Conservation (phyloP, 495 filamentous ascomycete species). For the Tuber umbilicatum region DNA sequence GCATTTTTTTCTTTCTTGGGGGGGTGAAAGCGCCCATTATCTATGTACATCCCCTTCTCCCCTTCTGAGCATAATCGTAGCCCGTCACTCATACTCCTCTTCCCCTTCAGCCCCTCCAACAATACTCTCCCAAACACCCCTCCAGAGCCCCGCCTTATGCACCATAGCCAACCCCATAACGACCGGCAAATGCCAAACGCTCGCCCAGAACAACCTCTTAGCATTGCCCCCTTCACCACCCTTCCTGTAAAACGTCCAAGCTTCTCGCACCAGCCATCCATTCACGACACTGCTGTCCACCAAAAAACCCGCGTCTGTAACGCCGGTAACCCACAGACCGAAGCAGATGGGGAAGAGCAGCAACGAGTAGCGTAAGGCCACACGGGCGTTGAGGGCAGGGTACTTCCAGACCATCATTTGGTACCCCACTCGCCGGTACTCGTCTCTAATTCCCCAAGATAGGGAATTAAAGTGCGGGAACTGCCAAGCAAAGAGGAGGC, state of each 20-base stretch:
- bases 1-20: background rate
- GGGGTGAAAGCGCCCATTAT: background rate
- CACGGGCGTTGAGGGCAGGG: conserved; percentile 71
- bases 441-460: conserved; percentile 76
- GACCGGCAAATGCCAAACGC: conserved; percentile 91
- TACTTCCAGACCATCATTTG: conserved; percentile 88
- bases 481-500: conserved; percentile 87
- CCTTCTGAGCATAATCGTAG: background rate
- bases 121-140: conserved; percentile 60
- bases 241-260: conserved; percentile 71
- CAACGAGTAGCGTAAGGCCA: conserved; percentile 80
- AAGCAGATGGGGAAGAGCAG: conserved; percentile 81
- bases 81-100: conserved; percentile 45
- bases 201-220: conserved; percentile 88
- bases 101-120: conserved; percentile 45
- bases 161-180: conserved; percentile 84
- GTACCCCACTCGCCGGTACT: conserved; percentile 82
- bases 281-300: conserved; percentile 76
- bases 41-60: background rate
- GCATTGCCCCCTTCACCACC: conserved; percentile 76
- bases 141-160: conserved; percentile 93
- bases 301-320: conserved; percentile 84
- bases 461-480: conserved; percentile 96
- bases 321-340: conserved; percentile 68
- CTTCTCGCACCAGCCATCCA: conserved; percentile 75